Base-by-base conservation (phyloP, 768 basidiomycete species). In the Leccinum broughii region DNA sequence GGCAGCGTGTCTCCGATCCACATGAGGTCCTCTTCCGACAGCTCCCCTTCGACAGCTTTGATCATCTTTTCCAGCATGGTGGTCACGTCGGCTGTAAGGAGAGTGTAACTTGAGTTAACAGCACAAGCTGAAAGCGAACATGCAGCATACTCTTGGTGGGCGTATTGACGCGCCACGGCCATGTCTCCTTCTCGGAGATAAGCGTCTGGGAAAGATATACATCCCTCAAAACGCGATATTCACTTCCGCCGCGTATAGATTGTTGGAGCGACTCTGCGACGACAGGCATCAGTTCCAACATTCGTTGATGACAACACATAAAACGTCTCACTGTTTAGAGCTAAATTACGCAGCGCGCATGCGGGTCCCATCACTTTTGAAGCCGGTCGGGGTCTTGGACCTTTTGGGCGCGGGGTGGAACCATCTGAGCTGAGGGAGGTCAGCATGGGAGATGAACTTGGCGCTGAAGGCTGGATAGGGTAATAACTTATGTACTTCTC, bases 311-410 rank as follows among this genome's bases (percentile, higher is more conserved):
- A 48, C 13, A 48, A 15, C 6, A 15, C 0, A 22, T 20, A 54
- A 56, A 7, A 61, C 62, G 60, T 54, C 13, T 35, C 34, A 10
- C 69, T 11, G 26, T 61, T 54, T 35, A 60, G 65, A 6, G 66
- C 66, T 20, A 70, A 54, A 9, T 58, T 63, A 6, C 65, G 63
- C 41, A 70, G 32, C 11, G 70, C 70, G 30, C 63, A 70, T 20
- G 69, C 62, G 4, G 70, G 67, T 34, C 69, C 69, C 59, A 70
- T 11, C 68, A 70, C 65, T 62, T 56, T 57, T 4, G 70, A 66
- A 57, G 62, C 51, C 39, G 61, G 55, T 34, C 15, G 17, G 37
- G 15, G 37, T 39, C 6, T 37, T 60, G 13, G 51, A n/a, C 10
- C 32, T 48, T n/a, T 17, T 2, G 44, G 37, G 37, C 15, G 24